Base-by-base conservation (phyloP, 2,329 filamentous ascomycete species). In the Penicillium hordei region DNA sequence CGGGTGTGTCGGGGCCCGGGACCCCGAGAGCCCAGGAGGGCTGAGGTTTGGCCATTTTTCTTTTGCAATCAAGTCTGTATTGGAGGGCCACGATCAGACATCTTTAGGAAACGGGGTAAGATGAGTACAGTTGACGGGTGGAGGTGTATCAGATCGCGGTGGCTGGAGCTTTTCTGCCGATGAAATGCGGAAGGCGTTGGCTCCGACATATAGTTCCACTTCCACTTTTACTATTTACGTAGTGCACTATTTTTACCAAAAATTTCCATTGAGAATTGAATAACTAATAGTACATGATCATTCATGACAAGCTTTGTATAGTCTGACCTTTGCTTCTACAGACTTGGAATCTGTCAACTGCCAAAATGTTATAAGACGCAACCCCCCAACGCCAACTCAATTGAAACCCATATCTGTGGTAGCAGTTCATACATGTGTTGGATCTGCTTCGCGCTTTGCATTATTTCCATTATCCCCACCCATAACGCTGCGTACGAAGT, bases 401-500 rank as follows among this genome's bases (percentile, higher is more conserved):
- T 42, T 42, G 29, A 34, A 58, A 49, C 50, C 29, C 45, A 44
- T 15, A 52, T 31, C 49, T 21, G 55, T 55, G 38, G 39, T 55
- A 25, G 33, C 12, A 38, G 2, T 29, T 66, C 50, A 67, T 53
- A 44, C 57, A 15, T 57, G 60, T 44, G 58, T 49, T 42, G 45
- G 23, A 5, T 57, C 53, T 25, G 59, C 55, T 46, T 69, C 67
- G 7, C 57, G 63, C 36, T 60, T 62, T 50, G 58, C 61, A 57
- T 67, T 70, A 51, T 65, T 67, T 17, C 60, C 71, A 54, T 69
- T 72, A 38, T 73, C 70, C 8, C 82, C 80, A 2, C 87, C 86
- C 65, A 84, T 81, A 49, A 90, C 78, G 27, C 84, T 88, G 61
- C 82, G 84, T 62, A 97, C 91, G 77, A 97, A 97, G 58, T 99